Evolutionary conservation across 495 filamentous ascomycete genomes (phyloP).

Genomic region (Thermothielavioides terrestris): DNA sequence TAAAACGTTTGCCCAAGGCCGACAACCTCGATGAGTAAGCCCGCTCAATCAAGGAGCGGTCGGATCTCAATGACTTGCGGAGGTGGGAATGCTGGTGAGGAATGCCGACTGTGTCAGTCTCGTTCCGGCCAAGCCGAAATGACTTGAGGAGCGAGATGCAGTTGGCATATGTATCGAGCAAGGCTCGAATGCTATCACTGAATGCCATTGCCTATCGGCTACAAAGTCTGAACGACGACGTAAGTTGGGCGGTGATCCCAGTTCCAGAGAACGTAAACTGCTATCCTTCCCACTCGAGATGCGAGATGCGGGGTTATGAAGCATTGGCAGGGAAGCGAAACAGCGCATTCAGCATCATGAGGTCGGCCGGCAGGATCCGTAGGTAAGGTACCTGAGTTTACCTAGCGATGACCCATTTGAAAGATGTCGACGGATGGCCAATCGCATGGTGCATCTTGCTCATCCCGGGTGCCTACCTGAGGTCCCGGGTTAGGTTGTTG

Average conservation of each 20-base stretch:
- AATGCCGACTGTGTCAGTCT: constrained; percentile 18
- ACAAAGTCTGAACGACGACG: background rate
- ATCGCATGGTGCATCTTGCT: no score
- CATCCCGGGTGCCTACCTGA: no score
- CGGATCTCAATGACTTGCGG: constrained; percentile 22
- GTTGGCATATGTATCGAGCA: constrained; percentile 30
- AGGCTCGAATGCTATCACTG: constrained; percentile 19
- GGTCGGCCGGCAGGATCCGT: no score
- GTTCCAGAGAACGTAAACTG: no score
- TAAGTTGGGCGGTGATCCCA: no score
- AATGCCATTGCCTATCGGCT: constrained; percentile 18
- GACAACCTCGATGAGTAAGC: constrained; percentile 22
- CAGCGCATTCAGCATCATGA: no score
- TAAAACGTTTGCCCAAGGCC: constrained; percentile 18
- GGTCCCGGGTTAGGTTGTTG: no score
- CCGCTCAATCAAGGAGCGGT: constrained; percentile 23
- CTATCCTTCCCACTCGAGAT: background rate
- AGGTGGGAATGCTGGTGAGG: constrained; percentile 30
- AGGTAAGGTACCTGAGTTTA: no score
- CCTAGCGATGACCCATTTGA: no score
- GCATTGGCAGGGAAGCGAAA: background rate
- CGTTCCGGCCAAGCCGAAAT: constrained; percentile 9
- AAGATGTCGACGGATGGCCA: no score
- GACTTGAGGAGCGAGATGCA: constrained; percentile 29
- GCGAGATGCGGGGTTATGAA: constrained; percentile 1